Evolutionary conservation across 208 protist genomes (phyloP), one percentile per base, ranked within the genome.

Genomic region (Angomonas deanei): DNA sequence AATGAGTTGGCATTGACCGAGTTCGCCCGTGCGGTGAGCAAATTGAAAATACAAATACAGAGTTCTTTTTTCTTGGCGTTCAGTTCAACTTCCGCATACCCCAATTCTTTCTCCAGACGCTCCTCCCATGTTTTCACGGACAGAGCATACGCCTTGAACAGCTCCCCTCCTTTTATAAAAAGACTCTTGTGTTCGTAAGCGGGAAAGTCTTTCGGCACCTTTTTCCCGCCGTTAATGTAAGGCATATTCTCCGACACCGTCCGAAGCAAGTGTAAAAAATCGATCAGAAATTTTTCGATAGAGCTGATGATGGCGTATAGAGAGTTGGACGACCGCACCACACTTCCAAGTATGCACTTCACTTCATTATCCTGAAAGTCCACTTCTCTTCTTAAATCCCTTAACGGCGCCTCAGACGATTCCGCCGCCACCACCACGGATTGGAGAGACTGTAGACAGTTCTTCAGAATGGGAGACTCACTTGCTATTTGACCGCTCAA

Each of bases 161-260:
- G 31, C n/a, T 58, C 52, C 1, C 26, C 52, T 33, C 10, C 33
- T 47, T 60, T 27, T 23, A 47, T 15, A 48, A 68, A 68, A 17
- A 61, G 21, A 0, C 49, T 38, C 3, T 54, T 36, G 46, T 68
- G 50, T 8, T 68, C 64, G 46, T 61, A 54, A 0, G 64, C 52
- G 6, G 64, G 64, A 10, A 38, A 57, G 2, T 52, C 64, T 33
- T 68, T 68, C 11, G 27, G 36, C 8, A 58, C 28, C 4, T 61
- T 68, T 6, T 57, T 6, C n/a, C 39, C 38, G 24, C 31, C 63
- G 3, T 55, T 68, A 3, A 68, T 3, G 34, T 60, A 50, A 1
- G 28, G 32, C 21, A 34, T 34, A 10, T 48, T 38, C 21, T 61
- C 63, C 6, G 28, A 5, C 11, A 39, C 13, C 0, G 30, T 60